Evolutionary conservation across 129 eudicot genomes (phyloP), one percentile per base, ranked within the genome.

Genomic region (Mikania micrantha): DNA sequence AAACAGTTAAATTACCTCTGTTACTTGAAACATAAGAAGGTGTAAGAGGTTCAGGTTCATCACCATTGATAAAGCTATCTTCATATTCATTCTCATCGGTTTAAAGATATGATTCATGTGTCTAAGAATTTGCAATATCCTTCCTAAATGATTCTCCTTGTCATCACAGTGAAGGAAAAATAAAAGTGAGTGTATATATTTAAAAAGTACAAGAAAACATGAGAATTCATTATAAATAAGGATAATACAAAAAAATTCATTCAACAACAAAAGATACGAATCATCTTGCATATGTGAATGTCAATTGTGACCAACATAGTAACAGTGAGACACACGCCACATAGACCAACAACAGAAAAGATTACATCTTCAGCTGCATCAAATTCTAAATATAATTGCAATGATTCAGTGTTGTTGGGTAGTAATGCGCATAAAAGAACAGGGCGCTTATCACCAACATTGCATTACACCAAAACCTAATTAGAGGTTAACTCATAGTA

Each of bases 321-420:
- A 88, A 9, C 98, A 28, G 95, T 80, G 42, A 92, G 96, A 66
- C 84, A 79, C 17, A 88, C 88, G 8, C 85, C 81, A 27, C 95
- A 87, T 17, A 96, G 91, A 79, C 98, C 98, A 72, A 92, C 63
- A 50, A 88, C 96, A 64, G 96, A 92, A 74, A 92, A 92, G 0
- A 81, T 54, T 6, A 92, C 95, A 76, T 84, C 91, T 25, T 92
- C 95, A 5, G 67, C 73, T 71, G 88, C 96, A 57, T 84, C 95
- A 77, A 92, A 92, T 67, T 88, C 98, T 84, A 92, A 82, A 69
- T 88, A 91, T 67, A 92, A 73, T 61, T 86, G 90, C 80, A 84
- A 66, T 0, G 96, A 92, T 69, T 92, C 98, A 0, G 77, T 65
- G 70, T 71, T 76, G 40, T 84, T 74, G 4, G 96, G 98, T 70